Base-by-base conservation (phyloP, 2,329 filamentous ascomycete species). In the Furcasterigmium furcatum region DNA sequence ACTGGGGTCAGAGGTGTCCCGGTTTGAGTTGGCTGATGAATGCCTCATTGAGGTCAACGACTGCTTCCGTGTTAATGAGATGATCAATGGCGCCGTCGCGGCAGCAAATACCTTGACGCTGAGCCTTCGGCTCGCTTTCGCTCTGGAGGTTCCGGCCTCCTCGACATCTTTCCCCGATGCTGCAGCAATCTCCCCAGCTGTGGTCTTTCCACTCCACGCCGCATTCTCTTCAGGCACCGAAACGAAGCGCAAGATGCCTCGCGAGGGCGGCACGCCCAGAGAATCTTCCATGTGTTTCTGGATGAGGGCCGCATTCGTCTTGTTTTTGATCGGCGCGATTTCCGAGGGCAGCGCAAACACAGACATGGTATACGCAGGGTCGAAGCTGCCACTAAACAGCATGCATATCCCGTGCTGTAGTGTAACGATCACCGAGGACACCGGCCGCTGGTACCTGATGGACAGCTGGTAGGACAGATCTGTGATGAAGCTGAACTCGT, bases 291-390 rank as follows among this genome's bases (percentile, higher is more conserved):
- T 77, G 61, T 87, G 85, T n/a, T 73, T 74, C 59, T 94, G 88
- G 4, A 95, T 78, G 16, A 95, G 67, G n/a, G 77, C 75, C 1
- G 88, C 82, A 62, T 92, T 94, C 51, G 89, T 82, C 61, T 87
- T 87, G 68, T 96, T 96, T 43, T 82, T 88, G 4, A 82, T 78
- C 0, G 87, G 80, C 49, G 85, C 83, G 46, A 94, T 70, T 52
- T 88, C 77, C 10, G 74, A 74, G 1, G 86, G 76, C 9, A 94
- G 72, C 1, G 88, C 84, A 29, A 79, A 84, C 48, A 96, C 79
- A 27, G 81, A 85, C 58, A 95, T 72, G 48, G 84, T 77, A 59
- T 96, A 96, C 18, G 88, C 87, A 4, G 88, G 86, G 42, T 91
- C 85, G 52, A 88, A 86, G 5, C 82, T 84, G 29, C 84, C 87